Percentiles rank a stretch among this genome's conserved stretches.
Evolutionary conservation across 2,329 filamentous ascomycete species (phyloP).

Genomic region (Fusarium abutilonis): DNA sequence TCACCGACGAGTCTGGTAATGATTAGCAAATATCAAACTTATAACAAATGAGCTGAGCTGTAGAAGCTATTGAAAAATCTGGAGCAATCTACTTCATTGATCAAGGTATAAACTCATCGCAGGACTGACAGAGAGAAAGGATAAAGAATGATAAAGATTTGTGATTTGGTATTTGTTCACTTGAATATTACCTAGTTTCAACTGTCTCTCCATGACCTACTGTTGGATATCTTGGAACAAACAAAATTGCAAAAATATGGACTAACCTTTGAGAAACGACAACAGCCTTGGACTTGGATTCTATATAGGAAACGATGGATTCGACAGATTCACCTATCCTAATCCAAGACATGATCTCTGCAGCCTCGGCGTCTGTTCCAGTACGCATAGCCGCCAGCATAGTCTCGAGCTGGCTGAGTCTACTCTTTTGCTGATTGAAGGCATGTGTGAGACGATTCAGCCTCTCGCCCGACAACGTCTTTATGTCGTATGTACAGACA

Average conservation of each 20-base stretch:
- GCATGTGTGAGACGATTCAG: conserved; percentile 13
- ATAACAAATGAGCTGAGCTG: background rate
- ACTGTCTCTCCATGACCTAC: background rate
- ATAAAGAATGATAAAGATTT: background rate
- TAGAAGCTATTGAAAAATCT: background rate
- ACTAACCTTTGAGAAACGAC: conserved; percentile 12
- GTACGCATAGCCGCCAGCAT: conserved; percentile 19
- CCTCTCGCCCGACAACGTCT: conserved; percentile 18
- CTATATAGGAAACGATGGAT: conserved; percentile 23
- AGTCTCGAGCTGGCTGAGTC: conserved; percentile 20
- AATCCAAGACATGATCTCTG: conserved; percentile 25
- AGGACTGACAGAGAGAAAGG: background rate
- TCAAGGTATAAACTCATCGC: background rate
- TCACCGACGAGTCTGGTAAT: background rate
- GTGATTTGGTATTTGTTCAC: background rate
- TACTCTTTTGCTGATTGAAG: conserved; percentile 22
- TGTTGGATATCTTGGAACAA: background rate
- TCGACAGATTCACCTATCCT: conserved; percentile 19
- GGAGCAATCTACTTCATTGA: background rate
- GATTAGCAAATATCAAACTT: background rate
- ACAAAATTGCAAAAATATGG: background rate
- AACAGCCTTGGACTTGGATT: conserved; percentile 4
- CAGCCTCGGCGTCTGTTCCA: conserved; percentile 16
- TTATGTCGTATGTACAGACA: conserved; percentile 18
- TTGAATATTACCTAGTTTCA: background rate